Evolutionary conservation across 805 yeast species (phyloP), one percentile per base, ranked within the genome.

Genomic region (Kodamaea hsintzibuensis): DNA sequence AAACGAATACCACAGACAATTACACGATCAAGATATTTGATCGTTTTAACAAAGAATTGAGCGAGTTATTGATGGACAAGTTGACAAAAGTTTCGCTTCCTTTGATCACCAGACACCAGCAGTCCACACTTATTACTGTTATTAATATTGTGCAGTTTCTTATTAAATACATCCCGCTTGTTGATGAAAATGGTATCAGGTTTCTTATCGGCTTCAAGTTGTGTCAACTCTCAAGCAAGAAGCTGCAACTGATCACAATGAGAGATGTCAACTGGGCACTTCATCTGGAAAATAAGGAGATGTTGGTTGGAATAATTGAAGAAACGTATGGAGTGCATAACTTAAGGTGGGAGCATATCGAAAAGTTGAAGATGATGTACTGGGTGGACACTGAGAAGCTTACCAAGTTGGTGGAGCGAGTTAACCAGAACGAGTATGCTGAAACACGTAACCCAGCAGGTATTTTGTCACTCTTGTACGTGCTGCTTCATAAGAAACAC

Each of bases 241-340:
- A 72, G 70, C 91, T 85, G 62, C 64, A 71, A 17, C 67, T 77
- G 5, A 72, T 92, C 56, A 78, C 85, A 1, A 86, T 88, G 84
- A 78, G 98, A 62, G 98, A 93, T 69, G 80, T 88, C 51, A 80
- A 81, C 49, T 93, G 96, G 92, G 98, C 97, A 0, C 71, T 89
- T 19, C 96, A 91, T 68, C 86, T 95, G 52, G 88, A 84, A 45
- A 85, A 89, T 55, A 89, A 88, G 58, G 91, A 87, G 50, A 64
- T 89, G 30, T 65, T 93, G 16, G 68, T 87, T 10, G 76, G 78
- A 47, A 60, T 80, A 7, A 73, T 86, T 12, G 73, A 77, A 50
- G 67, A 76, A 49, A 66, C 82, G 45, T 73, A 75, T 57, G 54
- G 54, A 13, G 55, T 73, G 68, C 54, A 66, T 44, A 72, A 77